phyloP scores from a whole-genome alignment of 148 eudicot species.

The Bassia scoparia region DNA sequence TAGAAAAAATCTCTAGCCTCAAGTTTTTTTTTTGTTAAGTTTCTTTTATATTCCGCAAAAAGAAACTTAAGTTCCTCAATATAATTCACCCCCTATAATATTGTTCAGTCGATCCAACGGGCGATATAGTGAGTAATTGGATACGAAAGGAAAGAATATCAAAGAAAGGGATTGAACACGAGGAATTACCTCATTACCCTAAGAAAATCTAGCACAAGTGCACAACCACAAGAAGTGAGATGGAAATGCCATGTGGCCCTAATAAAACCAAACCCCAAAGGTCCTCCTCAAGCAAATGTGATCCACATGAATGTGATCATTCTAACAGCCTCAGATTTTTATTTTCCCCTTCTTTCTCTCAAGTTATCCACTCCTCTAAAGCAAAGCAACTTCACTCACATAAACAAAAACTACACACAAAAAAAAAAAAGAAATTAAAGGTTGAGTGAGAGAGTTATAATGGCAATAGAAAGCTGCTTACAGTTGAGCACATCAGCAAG shows the following conservation, averaged over 20 bases:
- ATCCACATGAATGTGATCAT: conserved; percentile 38
- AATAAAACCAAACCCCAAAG: not conserved
- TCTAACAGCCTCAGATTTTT: conserved; percentile 25
- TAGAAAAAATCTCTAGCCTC: too few relatives aligned
- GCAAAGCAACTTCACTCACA: not conserved
- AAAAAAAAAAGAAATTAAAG: not conserved
- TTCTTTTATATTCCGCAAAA: too few relatives aligned
- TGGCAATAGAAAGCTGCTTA: conserved; percentile 31
- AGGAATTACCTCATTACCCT: too few relatives aligned
- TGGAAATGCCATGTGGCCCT: conserved; percentile 20
- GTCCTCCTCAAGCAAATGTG: conserved; percentile 9
- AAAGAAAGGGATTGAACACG: too few relatives aligned
- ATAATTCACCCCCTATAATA: too few relatives aligned
- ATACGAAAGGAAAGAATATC: too few relatives aligned
- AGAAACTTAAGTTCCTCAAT: too few relatives aligned
- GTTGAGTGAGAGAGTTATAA: not conserved
- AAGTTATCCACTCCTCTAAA: conserved; percentile 24
- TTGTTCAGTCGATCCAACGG: too few relatives aligned
- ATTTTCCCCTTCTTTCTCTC: not conserved
- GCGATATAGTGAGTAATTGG: too few relatives aligned
- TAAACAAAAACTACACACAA: not conserved
- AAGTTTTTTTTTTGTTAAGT: too few relatives aligned
- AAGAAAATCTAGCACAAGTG: too few relatives aligned
- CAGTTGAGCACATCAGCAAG: conserved; percentile 32
- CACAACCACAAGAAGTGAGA: not conserved